phyloP scores from a whole-genome alignment of 2,329 filamentous ascomycete genomes.

The Pleoardoris graminearum region DNA sequence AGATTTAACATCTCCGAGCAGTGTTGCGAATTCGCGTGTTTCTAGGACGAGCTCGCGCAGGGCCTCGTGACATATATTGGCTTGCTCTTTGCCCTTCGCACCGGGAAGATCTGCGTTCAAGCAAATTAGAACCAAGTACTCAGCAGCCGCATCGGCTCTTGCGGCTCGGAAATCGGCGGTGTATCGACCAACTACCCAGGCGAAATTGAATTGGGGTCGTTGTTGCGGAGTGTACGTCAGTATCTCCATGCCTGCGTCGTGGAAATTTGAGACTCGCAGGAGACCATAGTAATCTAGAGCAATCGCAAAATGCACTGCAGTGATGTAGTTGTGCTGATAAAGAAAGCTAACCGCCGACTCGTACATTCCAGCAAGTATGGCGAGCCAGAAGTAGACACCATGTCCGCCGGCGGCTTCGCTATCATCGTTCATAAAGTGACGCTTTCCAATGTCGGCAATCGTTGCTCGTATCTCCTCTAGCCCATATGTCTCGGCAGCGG shows the following conservation, averaged over 20 bases:
- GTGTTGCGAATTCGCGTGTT: conserved; percentile 89
- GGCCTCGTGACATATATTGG: conserved; percentile 85
- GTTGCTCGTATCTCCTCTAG: conserved; percentile 73
- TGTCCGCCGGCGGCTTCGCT: conserved; percentile 79
- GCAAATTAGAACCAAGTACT: conserved; percentile 90
- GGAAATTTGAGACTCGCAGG: conserved; percentile 81
- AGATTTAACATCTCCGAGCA: conserved; percentile 86
- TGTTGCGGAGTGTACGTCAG: conserved; percentile 69
- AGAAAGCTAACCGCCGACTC: conserved; percentile 91
- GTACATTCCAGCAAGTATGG: conserved; percentile 88
- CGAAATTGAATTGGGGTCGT: conserved; percentile 88
- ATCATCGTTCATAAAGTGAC: conserved; percentile 83
- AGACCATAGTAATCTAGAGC: conserved; percentile 70
- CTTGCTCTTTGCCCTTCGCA: conserved; percentile 74
- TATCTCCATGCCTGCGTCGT: conserved; percentile 65
- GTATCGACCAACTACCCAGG: conserved; percentile 90
- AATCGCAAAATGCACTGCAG: conserved; percentile 93
- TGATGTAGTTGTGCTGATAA: conserved; percentile 87
- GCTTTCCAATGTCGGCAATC: conserved; percentile 84
- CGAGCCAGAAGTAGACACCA: conserved; percentile 91
- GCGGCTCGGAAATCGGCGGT: conserved; percentile 94
- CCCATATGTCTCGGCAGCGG: conserved; percentile 64
- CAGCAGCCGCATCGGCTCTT: conserved; percentile 84
- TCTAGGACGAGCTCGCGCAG: conserved; percentile 94
- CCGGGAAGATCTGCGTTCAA: conserved; percentile 83